These are phyloP conservation scores for Cladophialophora carrionii DNA, from an alignment of 2,329 filamentous ascomycete genomes.

Conservation along the genomic window DNA sequence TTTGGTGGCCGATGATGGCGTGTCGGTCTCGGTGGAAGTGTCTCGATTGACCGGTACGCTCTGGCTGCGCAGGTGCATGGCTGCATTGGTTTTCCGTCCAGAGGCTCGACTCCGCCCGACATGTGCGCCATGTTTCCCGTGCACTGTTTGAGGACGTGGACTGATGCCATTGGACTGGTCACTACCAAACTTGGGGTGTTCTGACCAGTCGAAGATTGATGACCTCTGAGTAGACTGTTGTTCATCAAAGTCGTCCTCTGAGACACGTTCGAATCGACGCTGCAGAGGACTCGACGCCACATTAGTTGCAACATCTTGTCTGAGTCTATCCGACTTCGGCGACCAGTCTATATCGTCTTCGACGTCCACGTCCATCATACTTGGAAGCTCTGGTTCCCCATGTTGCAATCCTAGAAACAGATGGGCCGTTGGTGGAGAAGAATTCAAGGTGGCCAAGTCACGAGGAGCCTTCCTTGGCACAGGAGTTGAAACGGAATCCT, in stretches of 20 bases:
- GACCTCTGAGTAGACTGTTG: constrained; percentile 52
- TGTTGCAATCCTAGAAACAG: constrained; percentile 16
- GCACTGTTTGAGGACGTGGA: constrained; percentile 63
- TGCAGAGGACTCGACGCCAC: constrained; percentile 15
- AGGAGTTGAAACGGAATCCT: constrained; percentile 31
- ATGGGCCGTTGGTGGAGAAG: constrained; percentile 27
- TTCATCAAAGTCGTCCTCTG: constrained; percentile 34
- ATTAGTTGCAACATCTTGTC: background rate
- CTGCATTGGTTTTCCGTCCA: constrained; percentile 61
- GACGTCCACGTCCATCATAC: constrained; percentile 28
- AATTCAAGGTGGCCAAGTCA: constrained; percentile 21
- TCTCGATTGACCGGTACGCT: constrained; percentile 65
- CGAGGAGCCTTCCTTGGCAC: constrained; percentile 24
- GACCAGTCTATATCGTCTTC: constrained; percentile 37
- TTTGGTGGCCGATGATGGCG: constrained; percentile 58
- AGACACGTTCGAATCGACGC: constrained; percentile 24
- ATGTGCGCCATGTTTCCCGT: constrained; percentile 64
- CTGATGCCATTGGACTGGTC: constrained; percentile 56
- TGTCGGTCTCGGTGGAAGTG: constrained; percentile 52
- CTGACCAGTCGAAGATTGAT: constrained; percentile 67
- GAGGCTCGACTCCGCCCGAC: constrained; percentile 60
- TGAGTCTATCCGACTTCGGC: constrained; percentile 25
- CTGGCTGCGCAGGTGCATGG: constrained; percentile 66
- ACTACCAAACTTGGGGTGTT: constrained; percentile 59
- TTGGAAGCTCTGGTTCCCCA: constrained; percentile 29